Conservation (phyloP, 2,329 filamentous ascomycete species). For the Diplodia seriata region DNA sequence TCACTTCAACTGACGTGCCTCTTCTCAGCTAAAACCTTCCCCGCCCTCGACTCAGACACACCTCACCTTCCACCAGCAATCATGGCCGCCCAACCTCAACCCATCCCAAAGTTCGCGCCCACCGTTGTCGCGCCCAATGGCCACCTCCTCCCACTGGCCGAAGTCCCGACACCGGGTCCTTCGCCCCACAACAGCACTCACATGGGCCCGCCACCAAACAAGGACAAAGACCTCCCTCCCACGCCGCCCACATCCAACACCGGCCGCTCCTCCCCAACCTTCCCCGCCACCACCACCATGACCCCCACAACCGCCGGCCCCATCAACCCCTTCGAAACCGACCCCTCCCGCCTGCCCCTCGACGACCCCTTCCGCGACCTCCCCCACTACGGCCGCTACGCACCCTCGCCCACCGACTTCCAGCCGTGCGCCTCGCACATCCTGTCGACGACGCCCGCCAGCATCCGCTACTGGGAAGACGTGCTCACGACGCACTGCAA, state of each 20-base stretch:
- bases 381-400: constrained; percentile 34
- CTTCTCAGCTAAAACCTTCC: not conserved
- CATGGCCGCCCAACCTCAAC: constrained; percentile 15
- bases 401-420: constrained; percentile 33
- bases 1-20: constrained; percentile 6
- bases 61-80: not conserved
- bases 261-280: not conserved
- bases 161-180: not conserved
- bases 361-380: constrained; percentile 33
- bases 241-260: not conserved
- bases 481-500: constrained; percentile 24
- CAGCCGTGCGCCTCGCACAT: constrained; percentile 30
- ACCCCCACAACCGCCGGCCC: not conserved
- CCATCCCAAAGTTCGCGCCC: not conserved
- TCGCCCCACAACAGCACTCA: constrained; percentile 1
- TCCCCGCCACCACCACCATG: not conserved
- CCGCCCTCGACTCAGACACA: not conserved
- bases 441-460: constrained; percentile 26
- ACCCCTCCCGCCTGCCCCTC: constrained; percentile 27
- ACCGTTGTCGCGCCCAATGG: constrained; percentile 14
- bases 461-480: constrained; percentile 33
- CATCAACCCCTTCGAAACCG: constrained; percentile 32
- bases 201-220: not conserved
- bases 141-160: constrained; percentile 11
- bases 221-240: constrained; percentile 8